These are phyloP conservation scores for Bauhinia variegata DNA, from an alignment of 306 rosid genomes.

Conservation along the genomic window DNA sequence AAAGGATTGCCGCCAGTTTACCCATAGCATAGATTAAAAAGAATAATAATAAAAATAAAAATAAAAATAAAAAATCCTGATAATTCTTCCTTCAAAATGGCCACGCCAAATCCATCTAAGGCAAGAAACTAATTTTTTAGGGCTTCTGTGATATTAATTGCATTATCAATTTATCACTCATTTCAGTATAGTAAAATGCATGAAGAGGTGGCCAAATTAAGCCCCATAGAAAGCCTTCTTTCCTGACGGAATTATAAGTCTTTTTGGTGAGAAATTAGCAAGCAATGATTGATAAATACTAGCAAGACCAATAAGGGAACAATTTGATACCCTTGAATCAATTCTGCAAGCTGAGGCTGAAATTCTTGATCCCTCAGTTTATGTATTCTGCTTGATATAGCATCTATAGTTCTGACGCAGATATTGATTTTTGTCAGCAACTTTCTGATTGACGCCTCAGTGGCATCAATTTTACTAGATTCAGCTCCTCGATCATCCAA, in stretches of 20 bases:
- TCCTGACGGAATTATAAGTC: slow-evolving; percentile 3
- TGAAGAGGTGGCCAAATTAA: slow-evolving; percentile 15
- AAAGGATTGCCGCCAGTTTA: too few relatives aligned
- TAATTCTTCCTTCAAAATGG: slow-evolving; percentile 12
- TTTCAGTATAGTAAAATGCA: slow-evolving; percentile 14
- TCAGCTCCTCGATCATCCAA: slow-evolving; percentile 91
- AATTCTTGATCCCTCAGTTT: slow-evolving; percentile 88
- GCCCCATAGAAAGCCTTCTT: slow-evolving; percentile 4
- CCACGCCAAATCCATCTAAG: not conserved
- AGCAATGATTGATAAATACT: slow-evolving; percentile 28
- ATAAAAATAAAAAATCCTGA: not conserved
- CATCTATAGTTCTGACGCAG: slow-evolving; percentile 77
- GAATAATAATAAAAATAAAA: not conserved
- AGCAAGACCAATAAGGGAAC: slow-evolving; percentile 28
- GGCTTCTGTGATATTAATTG: slow-evolving; percentile 20
- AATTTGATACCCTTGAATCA: slow-evolving; percentile 83
- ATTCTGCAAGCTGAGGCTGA: slow-evolving; percentile 83
- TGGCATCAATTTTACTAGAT: slow-evolving; percentile 79
- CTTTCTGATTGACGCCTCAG: slow-evolving; percentile 71
- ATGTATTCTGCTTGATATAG: slow-evolving; percentile 76
- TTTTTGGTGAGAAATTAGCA: slow-evolving; percentile 1
- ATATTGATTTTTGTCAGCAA: slow-evolving; percentile 80
- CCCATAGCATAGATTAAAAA: too few relatives aligned
- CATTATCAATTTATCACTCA: slow-evolving; percentile 3
- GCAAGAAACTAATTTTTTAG: slow-evolving; percentile 18